Evolutionary conservation across 2,329 filamentous ascomycete genomes (phyloP).

Genomic region (Penicillium sp.): DNA sequence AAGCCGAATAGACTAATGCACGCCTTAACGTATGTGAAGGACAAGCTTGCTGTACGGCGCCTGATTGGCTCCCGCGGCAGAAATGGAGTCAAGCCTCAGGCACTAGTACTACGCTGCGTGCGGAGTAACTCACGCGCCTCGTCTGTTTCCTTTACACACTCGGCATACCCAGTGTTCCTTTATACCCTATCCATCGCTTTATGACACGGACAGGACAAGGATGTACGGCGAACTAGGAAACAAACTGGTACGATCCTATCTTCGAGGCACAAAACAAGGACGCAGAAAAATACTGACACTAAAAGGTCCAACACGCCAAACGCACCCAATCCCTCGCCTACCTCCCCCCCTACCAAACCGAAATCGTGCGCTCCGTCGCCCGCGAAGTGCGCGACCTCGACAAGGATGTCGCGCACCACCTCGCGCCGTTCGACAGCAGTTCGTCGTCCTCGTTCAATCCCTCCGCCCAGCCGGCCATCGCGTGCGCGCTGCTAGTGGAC

Average conservation of each 20-base stretch:
- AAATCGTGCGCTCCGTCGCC: constrained; percentile 80
- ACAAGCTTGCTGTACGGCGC: no score
- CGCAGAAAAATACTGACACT: not conserved
- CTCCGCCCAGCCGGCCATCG: constrained; percentile 72
- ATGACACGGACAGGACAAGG: not conserved
- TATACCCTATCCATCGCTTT: not conserved
- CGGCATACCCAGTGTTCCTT: no score
- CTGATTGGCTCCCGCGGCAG: no score
- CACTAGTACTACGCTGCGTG: no score
- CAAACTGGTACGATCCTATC: constrained; percentile 61
- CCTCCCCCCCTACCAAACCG: constrained; percentile 87
- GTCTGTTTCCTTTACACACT: no score
- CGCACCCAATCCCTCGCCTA: constrained; percentile 81
- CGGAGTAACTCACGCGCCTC: no score
- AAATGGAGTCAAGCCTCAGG: no score
- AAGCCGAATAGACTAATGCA: no score
- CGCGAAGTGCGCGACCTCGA: constrained; percentile 92
- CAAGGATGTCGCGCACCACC: constrained; percentile 72
- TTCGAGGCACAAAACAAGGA: not conserved
- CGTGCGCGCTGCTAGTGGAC: constrained; percentile 85
- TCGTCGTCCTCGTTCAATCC: constrained; percentile 63
- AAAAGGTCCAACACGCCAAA: constrained; percentile 89
- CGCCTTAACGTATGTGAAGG: no score
- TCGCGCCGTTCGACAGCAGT: constrained; percentile 76
- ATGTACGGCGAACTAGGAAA: constrained; percentile 90